Evolutionary conservation across 169 alveolate species (phyloP).

Genomic region (Cytauxzoon felis): DNA sequence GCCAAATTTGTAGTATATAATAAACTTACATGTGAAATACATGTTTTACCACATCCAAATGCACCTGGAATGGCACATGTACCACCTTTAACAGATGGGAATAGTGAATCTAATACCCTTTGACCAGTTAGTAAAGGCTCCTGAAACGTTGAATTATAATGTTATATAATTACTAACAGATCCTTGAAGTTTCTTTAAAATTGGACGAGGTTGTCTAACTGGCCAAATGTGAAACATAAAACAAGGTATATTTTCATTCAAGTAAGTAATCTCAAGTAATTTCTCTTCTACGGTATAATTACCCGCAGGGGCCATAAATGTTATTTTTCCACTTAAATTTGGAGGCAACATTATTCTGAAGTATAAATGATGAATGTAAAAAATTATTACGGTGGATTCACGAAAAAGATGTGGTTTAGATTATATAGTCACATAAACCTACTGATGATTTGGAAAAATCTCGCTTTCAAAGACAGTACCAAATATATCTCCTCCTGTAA

Average conservation of each 20-base stretch:
- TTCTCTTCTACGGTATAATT: conserved; percentile 84
- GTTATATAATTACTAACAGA: conserved; percentile 20
- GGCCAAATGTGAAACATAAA: conserved; percentile 98
- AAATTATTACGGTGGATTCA: background rate
- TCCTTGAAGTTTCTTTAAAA: conserved; percentile 91
- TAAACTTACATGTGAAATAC: conserved; percentile 86
- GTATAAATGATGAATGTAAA: background rate
- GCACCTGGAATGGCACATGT: conserved; percentile 99
- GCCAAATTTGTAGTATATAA: background rate
- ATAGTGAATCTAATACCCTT: conserved; percentile 94
- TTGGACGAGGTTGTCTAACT: conserved; percentile 97
- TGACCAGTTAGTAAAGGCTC: conserved; percentile 97
- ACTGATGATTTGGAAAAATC: conserved; percentile 89
- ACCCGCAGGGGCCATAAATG: conserved; percentile 92
- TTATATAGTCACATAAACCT: background rate
- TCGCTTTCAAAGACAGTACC: conserved; percentile 93
- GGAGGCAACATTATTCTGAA: conserved; percentile 93
- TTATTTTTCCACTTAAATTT: conserved; percentile 90
- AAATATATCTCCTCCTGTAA: conserved; percentile 97
- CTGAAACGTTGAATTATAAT: background rate
- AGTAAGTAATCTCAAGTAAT: conserved; percentile 82
- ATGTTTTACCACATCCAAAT: conserved; percentile 99
- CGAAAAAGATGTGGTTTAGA: background rate
- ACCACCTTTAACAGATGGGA: conserved; percentile 98
- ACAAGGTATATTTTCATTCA: conserved; percentile 84